These are phyloP conservation scores for Fusarium coicis DNA, from an alignment of 2,329 filamentous ascomycete species.

Conservation along the genomic window DNA sequence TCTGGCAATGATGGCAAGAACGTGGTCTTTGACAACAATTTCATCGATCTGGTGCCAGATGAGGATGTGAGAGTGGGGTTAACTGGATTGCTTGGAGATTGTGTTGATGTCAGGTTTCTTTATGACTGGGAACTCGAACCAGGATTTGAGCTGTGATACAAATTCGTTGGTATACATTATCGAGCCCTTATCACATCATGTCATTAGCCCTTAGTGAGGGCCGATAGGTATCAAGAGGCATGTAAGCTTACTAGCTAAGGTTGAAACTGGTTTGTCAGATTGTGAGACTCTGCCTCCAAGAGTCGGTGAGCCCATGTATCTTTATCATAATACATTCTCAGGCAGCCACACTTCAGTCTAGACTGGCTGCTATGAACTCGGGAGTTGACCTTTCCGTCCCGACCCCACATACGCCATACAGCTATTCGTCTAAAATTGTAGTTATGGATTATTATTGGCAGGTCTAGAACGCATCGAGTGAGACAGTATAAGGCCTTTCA, in stretches of 20 bases:
- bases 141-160: not conserved
- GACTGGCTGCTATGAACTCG: accelerated
- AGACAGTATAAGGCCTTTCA: too few relatives aligned
- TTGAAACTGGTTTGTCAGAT: not conserved
- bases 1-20: accelerated
- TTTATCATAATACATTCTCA: not conserved
- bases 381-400: not conserved
- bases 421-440: too few relatives aligned
- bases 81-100: accelerated
- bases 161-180: accelerated
- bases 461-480: too few relatives aligned
- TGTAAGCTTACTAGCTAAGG: too few relatives aligned
- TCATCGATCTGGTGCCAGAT: not conserved
- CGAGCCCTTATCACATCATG: accelerated
- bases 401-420: too few relatives aligned
- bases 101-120: not conserved
- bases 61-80: not conserved
- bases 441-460: too few relatives aligned
- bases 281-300: not conserved
- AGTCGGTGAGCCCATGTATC: accelerated
- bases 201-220: too few relatives aligned
- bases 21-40: not conserved
- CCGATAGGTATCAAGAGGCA: too few relatives aligned
- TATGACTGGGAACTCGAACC: constrained; percentile 7
- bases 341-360: not conserved